Evolutionary conservation across 495 filamentous ascomycete genomes (phyloP), one percentile per base, ranked within the genome.

Genomic region (Penicillium mononematosum): DNA sequence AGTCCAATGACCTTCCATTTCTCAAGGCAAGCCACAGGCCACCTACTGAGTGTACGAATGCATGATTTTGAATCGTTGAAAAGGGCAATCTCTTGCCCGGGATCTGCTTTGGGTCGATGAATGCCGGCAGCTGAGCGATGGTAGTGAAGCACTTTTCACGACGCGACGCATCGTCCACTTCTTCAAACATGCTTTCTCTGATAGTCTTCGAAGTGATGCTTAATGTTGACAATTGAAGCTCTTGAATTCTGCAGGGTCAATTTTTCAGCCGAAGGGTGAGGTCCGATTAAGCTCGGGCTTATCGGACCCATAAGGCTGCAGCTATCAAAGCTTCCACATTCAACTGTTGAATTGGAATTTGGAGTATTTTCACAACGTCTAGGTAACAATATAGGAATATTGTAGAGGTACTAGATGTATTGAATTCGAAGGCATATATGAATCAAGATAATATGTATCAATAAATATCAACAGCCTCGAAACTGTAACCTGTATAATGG

Each of bases 71-170:
- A 56, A 96, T 80, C 6, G 84, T 80, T 10, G 84, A 79, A 72
- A 92, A 95, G 5, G 89, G 89, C 59, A 86, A 83, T 58, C 83
- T 85, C 65, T 87, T 93, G 20, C 71, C 74, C 1, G 92, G 85
- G 20, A 84, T 78, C 63, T 92, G 88, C 58, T 85, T 79, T 12
- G 84, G 79, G 65, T 93, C 83, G 50, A 90, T 72, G 68, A 85
- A 86, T 9, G 75, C 67, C 25, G 81, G 76, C 70, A 94, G 80
- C 8, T 77, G 73, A 2, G 83, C 80, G 59, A 89, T 75, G 0
- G 88, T 88, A 48, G 88, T 86, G 70, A 83, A 87, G 70, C 86
- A 89, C 76, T 91, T 97, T 43, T 83, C 75, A 56, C 83, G 82
- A 66, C 78, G 74, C 9, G 82, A 78, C 36, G 81, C 77, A 32